Evolutionary conservation across 2,329 filamentous ascomycete species (phyloP), one percentile per base, ranked within the genome.

Genomic region (Huntiella moniliformis): DNA sequence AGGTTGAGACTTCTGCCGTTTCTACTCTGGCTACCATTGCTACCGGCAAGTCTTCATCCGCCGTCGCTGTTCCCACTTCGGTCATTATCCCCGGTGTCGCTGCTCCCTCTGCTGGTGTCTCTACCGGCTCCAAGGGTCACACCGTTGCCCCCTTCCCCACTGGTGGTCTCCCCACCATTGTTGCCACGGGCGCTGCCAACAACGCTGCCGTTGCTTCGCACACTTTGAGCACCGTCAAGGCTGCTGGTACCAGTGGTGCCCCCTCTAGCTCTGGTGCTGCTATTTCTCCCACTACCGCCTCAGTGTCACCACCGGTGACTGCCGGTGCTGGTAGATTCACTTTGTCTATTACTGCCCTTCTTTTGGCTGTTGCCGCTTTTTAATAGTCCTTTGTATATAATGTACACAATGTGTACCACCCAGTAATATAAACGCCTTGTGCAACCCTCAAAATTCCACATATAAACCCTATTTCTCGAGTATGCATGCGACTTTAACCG

Each of bases 1-100:
- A 47, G 34, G 39, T 13, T n/a, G 34, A 41, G n/a, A 51, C 38
- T 11, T 34, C 38, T 40, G 5, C 38, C 4, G 35, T 33, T 15
- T 6, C 38, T n/a, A 45, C 42, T 4, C 31, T 15, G 15, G n/a
- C 17, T 13, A n/a, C n/a, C 11, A 15, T 34, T 37, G 7, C 38
- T 16, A 42, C 12, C 6, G 22, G 22, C 22, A 28, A 28, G 22
- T 28, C 22, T 28, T 28, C 22, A 8, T 28, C 22, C 22, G 31
- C 13, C n/a, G 13, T 32, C 34, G 28, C 31, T 12, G 17, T 7
- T 10, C 4, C 28, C 22, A 32, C 31, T 8, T 13, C n/a, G 17
- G 31, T 42, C 34, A 3, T 15, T 2, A 11, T 31, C 13, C 33
- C 31, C 13, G 8, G 18, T 18, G 31, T 12, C 34, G 40, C 22